Percentiles rank a stretch among this genome's conserved stretches.
Evolutionary conservation across 768 basidiomycete species (phyloP).

Genomic region (Hericium rajendrae): DNA sequence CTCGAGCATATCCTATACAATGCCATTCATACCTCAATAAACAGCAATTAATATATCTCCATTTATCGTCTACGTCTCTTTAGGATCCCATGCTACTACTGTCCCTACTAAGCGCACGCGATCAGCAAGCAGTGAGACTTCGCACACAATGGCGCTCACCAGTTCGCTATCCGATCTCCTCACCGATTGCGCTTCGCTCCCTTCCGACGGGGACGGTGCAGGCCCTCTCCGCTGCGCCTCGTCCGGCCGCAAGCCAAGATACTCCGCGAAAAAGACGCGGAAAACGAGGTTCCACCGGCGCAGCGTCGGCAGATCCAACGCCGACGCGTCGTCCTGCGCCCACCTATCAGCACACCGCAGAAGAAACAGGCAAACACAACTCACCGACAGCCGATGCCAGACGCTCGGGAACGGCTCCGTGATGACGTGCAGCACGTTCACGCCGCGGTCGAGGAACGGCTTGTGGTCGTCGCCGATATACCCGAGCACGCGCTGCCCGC

Average conservation of each 20-base stretch:
- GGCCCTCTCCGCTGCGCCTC: neutral
- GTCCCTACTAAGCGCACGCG: too few relatives aligned
- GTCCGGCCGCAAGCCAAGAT: slow-evolving; percentile 60
- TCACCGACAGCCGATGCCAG: slow-evolving; percentile 76
- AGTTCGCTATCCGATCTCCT: neutral
- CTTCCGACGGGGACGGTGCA: neutral
- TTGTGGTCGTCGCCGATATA: slow-evolving; percentile 89
- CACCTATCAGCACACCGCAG: neutral
- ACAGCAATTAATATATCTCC: too few relatives aligned
- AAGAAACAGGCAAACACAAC: slow-evolving; percentile 16
- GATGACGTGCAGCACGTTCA: slow-evolving; percentile 85
- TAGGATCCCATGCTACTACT: too few relatives aligned
- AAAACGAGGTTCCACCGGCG: slow-evolving; percentile 84
- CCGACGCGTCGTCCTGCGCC: slow-evolving; percentile 87
- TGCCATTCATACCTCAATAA: too few relatives aligned
- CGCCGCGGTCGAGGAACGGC: slow-evolving; percentile 78
- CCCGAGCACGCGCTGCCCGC: slow-evolving; percentile 31
- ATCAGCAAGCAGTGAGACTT: too few relatives aligned
- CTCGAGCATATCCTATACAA: too few relatives aligned
- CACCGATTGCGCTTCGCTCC: neutral
- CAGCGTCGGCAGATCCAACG: slow-evolving; percentile 77
- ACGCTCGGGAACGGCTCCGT: slow-evolving; percentile 81
- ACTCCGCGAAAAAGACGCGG: slow-evolving; percentile 84
- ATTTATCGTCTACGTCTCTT: too few relatives aligned
- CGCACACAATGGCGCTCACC: neutral